Base-by-base conservation (phyloP, 1,284 basidiomycete genomes). In the Sporisorium exsertum region DNA sequence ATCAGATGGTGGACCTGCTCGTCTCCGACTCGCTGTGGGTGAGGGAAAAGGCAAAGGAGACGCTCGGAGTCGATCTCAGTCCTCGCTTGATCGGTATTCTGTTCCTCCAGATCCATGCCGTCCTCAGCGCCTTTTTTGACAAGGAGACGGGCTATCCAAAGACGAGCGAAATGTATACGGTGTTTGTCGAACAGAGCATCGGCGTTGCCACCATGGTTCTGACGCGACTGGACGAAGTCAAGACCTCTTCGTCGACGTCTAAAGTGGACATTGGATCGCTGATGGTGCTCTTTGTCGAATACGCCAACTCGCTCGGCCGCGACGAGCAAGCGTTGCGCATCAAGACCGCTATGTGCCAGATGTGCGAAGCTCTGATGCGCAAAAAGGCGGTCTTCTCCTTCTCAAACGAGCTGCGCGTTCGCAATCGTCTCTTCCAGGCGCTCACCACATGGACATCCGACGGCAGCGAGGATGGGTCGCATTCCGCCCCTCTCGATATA, bases 141-240 rank as follows among this genome's bases (percentile, higher is more conserved):
- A 80, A 82, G 64, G 56, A 62, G 50, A 79, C 81, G 1, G 81
- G 81, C 47, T 75, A 78, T 40, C 81, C 81, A 3, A 67, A 66
- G 46, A 80, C 77, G 18, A 68, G 67, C 24, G 79, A 81, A 47
- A 80, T 81, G 74, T 82, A 75, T 58, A 83, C 81, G 0, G 66
- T 83, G 62, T 83, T 83, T 57, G 81, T 83, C 26, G 81, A 83
- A 62, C 81, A 83, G 64, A 81, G 80, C 46, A 81, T 83, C 43
- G 62, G 72, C 33, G 81, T 83, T n/a, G 73, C 74, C 1, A 71
- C 78, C 22, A 70, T 77, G 77, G 75, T 82, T 22, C 68, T 83
- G 12, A 59, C 66, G 27, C 74, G 81, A 32, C 69, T 82, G 47
- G 58, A 67, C 42, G 80, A 76, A 40, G 29, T 29, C 20, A 66